Percentiles rank a stretch among this genome's conserved stretches.
Conservation (phyloP, 305 asterid genomes). For the Stenogyne calaminthoides region DNA sequence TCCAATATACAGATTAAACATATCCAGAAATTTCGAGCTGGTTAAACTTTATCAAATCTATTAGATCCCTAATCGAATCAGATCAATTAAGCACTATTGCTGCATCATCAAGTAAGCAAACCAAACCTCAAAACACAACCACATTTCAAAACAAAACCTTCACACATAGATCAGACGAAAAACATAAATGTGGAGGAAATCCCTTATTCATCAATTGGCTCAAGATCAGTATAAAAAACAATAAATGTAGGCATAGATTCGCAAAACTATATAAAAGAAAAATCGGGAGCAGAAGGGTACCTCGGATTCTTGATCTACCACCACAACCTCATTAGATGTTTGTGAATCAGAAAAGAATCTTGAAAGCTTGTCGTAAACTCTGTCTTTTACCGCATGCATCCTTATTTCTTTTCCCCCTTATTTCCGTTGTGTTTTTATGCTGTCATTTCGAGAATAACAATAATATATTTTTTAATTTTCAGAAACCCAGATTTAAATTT, state of each 20-base stretch:
- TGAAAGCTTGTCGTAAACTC: slow-evolving; percentile 71
- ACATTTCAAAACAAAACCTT: slow-evolving; percentile 24
- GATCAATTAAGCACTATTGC: background rate
- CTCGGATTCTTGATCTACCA: slow-evolving; percentile 64
- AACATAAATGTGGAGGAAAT: slow-evolving; percentile 21
- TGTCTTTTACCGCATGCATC: slow-evolving; percentile 73
- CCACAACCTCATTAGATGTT: slow-evolving; percentile 41
- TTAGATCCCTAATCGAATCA: slow-evolving; percentile 14
- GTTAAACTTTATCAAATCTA: too few relatives aligned
- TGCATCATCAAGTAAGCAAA: background rate
- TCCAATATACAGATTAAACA: too few relatives aligned
- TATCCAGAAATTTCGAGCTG: too few relatives aligned
- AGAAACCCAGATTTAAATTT: slow-evolving; percentile 31
- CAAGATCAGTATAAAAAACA: slow-evolving; percentile 20
- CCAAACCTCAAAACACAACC: slow-evolving; percentile 13
- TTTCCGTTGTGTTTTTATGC: background rate
- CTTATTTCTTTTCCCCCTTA: background rate
- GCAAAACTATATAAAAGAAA: background rate
- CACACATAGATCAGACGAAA: slow-evolving; percentile 27
- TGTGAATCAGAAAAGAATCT: slow-evolving; percentile 79
- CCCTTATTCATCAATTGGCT: slow-evolving; percentile 1
- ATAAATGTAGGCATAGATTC: background rate
- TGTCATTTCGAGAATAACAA: background rate
- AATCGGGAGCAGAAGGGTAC: slow-evolving; percentile 42
- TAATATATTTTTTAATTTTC: background rate